A percentile compares a stretch with the other conserved stretches of the same genome.
Conservation (phyloP, 2,329 filamentous ascomycete species). For the Apiospora phragmitis region DNA sequence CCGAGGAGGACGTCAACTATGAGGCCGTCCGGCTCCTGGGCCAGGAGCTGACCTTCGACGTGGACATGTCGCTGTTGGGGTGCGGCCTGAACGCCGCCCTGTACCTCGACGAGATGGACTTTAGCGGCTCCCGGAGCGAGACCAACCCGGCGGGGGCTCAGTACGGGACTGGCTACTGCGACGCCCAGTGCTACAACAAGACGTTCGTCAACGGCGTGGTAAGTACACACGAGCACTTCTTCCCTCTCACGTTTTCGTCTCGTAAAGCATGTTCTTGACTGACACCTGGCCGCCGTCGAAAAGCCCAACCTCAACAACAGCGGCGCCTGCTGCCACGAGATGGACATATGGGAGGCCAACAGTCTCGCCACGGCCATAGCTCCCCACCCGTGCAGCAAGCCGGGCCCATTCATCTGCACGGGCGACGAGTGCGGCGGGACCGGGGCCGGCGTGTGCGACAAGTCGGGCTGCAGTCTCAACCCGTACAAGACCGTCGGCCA, state of each 20-base stretch:
- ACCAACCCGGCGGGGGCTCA: constrained; percentile 47
- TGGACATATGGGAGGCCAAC: constrained; percentile 66
- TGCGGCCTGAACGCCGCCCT: constrained; percentile 68
- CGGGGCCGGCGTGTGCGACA: constrained; percentile 53
- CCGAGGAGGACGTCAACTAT: constrained; percentile 51
- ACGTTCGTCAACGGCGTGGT: constrained; percentile 52
- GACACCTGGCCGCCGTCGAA: neutral
- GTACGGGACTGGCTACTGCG: constrained; percentile 57
- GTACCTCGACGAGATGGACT: constrained; percentile 65
- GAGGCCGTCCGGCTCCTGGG: constrained; percentile 57
- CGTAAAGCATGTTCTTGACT: neutral
- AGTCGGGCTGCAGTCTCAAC: constrained; percentile 68
- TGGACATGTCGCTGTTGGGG: constrained; percentile 62
- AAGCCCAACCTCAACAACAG: neutral
- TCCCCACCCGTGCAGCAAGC: constrained; percentile 61
- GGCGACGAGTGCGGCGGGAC: neutral
- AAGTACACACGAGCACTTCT: neutral
- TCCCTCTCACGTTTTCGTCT: neutral
- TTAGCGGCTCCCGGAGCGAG: constrained; percentile 56
- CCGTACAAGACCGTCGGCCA: constrained; percentile 63
- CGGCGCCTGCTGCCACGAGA: constrained; percentile 60
- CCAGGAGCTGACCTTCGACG: constrained; percentile 65
- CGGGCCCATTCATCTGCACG: neutral
- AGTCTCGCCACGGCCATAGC: constrained; percentile 61
- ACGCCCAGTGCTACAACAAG: constrained; percentile 50